Conservation (phyloP, 192 early-diverging fungal genomes). For the Coemansia sp. region DNA sequence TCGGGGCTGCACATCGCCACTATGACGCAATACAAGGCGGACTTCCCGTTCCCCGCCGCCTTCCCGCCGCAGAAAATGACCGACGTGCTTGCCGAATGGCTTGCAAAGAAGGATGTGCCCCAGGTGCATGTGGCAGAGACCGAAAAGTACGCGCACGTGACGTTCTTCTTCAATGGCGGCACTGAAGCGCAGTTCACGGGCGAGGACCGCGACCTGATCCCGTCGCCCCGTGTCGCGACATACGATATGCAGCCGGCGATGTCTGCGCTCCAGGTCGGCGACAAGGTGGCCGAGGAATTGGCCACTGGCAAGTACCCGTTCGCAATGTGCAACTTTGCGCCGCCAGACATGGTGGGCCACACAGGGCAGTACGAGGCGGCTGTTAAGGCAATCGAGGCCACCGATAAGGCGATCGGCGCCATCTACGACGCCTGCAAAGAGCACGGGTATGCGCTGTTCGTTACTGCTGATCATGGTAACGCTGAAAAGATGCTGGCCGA, state of each 20-base stretch:
- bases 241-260: constrained; percentile 97
- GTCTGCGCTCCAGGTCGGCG: constrained; percentile 84
- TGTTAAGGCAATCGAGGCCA: constrained; percentile 87
- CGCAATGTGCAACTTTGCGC: constrained; percentile 99
- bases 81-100: constrained; percentile 97
- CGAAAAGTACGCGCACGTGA: constrained; percentile 99
- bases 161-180: constrained; percentile 99
- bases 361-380: constrained; percentile 95
- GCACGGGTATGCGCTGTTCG: constrained; percentile 85
- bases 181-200: constrained; percentile 84
- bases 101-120: constrained; percentile 80
- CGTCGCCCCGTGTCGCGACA: constrained; percentile 94
- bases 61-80: constrained; percentile 98
- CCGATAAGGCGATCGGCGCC: constrained; percentile 91
- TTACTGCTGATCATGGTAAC: constrained; percentile 99
- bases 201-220: constrained; percentile 89
- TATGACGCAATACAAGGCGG: constrained; percentile 98
- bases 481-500: constrained; percentile 96
- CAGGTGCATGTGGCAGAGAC: constrained; percentile 99
- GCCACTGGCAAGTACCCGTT: constrained; percentile 79
- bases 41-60: constrained; percentile 92
- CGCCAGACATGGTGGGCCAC: constrained; percentile 97
- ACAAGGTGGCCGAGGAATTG: constrained; percentile 86
- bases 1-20: constrained; percentile 83
- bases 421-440: constrained; percentile 91